A percentile compares a stretch with the other conserved stretches of the same genome.
Conservation (phyloP, 306 rosid genomes). For the Alnus glutinosa region DNA sequence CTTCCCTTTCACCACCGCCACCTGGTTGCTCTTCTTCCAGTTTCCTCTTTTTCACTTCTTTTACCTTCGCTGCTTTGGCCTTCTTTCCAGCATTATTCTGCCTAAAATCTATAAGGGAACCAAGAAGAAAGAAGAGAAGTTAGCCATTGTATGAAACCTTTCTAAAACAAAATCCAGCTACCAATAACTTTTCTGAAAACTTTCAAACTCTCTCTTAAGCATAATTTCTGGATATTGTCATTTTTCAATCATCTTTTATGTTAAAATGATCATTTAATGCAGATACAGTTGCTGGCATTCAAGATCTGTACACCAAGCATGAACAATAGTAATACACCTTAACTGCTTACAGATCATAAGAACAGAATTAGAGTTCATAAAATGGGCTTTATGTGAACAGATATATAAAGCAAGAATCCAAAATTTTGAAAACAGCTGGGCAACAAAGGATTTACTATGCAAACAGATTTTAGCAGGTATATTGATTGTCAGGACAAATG, state of each 20-base stretch:
- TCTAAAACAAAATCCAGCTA: constrained; percentile 1
- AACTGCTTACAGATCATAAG: background rate
- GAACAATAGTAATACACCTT: background rate
- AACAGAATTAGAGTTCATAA: background rate
- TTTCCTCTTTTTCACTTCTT: constrained; percentile 60
- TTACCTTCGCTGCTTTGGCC: constrained; percentile 49
- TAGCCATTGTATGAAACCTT: background rate
- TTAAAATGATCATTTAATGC: background rate
- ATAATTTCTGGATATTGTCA: background rate
- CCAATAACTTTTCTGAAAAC: background rate
- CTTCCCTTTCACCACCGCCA: constrained; percentile 25
- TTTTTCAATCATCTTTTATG: background rate
- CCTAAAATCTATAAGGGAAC: constrained; percentile 59
- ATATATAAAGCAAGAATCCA: no score
- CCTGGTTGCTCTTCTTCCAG: constrained; percentile 46
- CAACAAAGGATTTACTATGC: no score
- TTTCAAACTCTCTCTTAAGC: background rate
- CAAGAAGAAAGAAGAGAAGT: constrained; percentile 11
- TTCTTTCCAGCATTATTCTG: constrained; percentile 73
- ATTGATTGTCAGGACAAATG: background rate
- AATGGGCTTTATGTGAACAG: no score
- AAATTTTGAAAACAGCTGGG: no score
- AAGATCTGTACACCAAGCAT: background rate
- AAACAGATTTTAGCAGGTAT: no score
- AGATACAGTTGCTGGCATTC: background rate